Evolutionary conservation across 805 yeast genomes (phyloP).

Genomic region (Saturnispora silvae): DNA sequence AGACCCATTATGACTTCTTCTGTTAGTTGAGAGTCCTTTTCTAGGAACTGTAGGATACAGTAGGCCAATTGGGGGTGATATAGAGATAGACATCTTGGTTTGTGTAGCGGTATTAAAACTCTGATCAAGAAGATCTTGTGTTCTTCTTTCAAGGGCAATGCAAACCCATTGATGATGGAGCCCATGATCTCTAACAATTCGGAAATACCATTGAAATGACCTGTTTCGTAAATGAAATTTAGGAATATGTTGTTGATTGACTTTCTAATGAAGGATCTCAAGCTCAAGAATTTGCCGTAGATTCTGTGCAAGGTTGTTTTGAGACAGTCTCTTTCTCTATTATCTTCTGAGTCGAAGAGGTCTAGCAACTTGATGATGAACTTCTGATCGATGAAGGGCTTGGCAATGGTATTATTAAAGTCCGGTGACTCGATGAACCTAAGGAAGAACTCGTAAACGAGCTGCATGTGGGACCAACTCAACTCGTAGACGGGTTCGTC

Average conservation of each 20-base stretch:
- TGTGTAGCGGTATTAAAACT: slow-evolving; percentile 85
- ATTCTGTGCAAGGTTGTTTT: slow-evolving; percentile 93
- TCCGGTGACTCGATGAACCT: slow-evolving; percentile 91
- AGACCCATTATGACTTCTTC: slow-evolving; percentile 96
- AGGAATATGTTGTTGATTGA: slow-evolving; percentile 86
- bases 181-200: slow-evolving; percentile 93
- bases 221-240: slow-evolving; percentile 91
- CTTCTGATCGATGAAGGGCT: slow-evolving; percentile 85
- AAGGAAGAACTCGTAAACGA: slow-evolving; percentile 87
- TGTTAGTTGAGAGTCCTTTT: slow-evolving; percentile 83
- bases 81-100: slow-evolving; percentile 75
- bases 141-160: slow-evolving; percentile 92
- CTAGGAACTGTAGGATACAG: slow-evolving; percentile 92
- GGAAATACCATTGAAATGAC: slow-evolving; percentile 89
- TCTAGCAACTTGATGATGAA: slow-evolving; percentile 76
- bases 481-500: slow-evolving; percentile 95
- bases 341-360: slow-evolving; percentile 92
- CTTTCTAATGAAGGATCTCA: slow-evolving; percentile 84
- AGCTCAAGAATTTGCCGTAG: slow-evolving; percentile 85
- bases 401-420: slow-evolving; percentile 86
- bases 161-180: slow-evolving; percentile 94
- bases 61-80: slow-evolving; percentile 97
- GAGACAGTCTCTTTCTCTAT: slow-evolving; percentile 88
- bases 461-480: slow-evolving; percentile 98
- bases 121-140: slow-evolving; percentile 84